These are phyloP conservation scores for Cucumis melo DNA, from an alignment of 306 rosid species.

Conservation along the genomic window DNA sequence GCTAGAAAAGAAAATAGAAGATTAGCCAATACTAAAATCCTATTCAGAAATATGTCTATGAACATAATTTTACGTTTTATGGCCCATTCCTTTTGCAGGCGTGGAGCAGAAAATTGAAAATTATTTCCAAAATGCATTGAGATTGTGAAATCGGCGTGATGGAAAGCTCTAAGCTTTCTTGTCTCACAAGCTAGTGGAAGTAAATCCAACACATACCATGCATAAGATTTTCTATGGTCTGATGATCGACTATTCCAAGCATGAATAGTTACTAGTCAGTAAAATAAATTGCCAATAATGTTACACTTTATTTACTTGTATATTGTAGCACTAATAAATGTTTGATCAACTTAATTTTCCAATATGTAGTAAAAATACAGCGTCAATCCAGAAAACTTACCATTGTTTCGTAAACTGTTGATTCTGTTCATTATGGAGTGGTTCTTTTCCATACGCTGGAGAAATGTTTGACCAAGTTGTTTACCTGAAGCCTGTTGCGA, in stretches of 20 bases:
- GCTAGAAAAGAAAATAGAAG: background rate
- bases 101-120: background rate
- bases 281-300: background rate
- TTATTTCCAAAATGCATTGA: background rate
- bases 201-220: background rate
- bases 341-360: background rate
- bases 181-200: background rate
- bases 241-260: background rate
- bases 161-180: background rate
- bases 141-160: background rate
- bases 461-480: conserved; percentile 55
- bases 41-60: background rate
- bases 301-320: background rate
- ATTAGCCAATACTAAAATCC: background rate
- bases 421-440: conserved; percentile 39
- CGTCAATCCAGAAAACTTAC: conserved; percentile 23
- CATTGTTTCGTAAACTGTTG: conserved; percentile 37
- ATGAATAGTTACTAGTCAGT: background rate
- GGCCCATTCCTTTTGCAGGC: background rate
- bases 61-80: background rate
- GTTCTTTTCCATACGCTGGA: conserved; percentile 59
- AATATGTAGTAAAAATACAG: background rate
- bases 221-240: background rate
- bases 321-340: background rate
- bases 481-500: conserved; percentile 35